These are phyloP conservation scores for Elaeis oleifera DNA, from an alignment of 202 grass and related monocot genomes.

Conservation along the genomic window DNA sequence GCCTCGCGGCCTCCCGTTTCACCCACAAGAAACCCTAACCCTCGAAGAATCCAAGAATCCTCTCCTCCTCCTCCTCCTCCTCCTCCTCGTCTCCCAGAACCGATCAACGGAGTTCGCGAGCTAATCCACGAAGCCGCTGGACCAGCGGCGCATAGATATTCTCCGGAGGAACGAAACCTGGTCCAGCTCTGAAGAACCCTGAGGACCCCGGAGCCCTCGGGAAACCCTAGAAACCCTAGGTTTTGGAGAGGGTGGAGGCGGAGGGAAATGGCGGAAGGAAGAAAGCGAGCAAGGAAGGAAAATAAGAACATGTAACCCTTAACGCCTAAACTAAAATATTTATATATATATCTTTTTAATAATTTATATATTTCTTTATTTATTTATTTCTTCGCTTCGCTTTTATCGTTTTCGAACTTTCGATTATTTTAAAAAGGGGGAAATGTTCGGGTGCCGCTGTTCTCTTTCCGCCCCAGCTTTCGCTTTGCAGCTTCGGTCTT, in stretches of 20 bases:
- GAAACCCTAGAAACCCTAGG: conserved; percentile 2
- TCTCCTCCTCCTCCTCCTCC: too few relatives aligned
- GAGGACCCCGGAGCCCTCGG: background rate
- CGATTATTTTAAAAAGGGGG: too few relatives aligned
- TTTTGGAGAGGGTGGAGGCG: conserved; percentile 10
- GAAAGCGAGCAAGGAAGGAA: conserved; percentile 3
- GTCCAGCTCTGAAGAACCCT: conserved; percentile 14
- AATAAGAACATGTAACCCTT: background rate
- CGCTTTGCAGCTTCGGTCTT: too few relatives aligned
- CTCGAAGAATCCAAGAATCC: background rate
- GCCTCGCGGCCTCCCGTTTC: conserved; percentile 1
- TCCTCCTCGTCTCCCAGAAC: background rate
- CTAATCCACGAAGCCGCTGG: conserved; percentile 24
- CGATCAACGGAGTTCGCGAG: background rate
- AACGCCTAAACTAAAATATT: too few relatives aligned
- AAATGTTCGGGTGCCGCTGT: too few relatives aligned
- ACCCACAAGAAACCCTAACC: background rate
- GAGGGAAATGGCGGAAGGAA: conserved; percentile 21
- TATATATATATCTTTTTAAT: too few relatives aligned
- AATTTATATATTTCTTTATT: too few relatives aligned
- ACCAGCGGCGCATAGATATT: conserved; percentile 24
- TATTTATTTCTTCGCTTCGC: too few relatives aligned
- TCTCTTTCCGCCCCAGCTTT: too few relatives aligned
- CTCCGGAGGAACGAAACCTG: conserved; percentile 11
- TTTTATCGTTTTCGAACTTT: too few relatives aligned